Evolutionary conservation across 1,284 basidiomycete species (phyloP).

Genomic region (Gomphus sp.): DNA sequence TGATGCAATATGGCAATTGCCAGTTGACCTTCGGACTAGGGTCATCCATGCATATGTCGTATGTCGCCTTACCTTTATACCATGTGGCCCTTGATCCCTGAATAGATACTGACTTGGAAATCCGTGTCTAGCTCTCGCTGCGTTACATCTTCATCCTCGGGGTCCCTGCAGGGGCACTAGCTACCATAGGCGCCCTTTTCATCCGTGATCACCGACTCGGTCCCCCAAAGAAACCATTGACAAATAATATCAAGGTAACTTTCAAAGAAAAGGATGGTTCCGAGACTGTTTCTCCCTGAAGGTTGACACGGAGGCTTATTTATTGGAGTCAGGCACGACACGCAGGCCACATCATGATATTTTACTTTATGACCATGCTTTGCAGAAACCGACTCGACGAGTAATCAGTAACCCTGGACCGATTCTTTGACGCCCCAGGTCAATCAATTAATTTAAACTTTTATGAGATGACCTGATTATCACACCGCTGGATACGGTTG

Average conservation of each 20-base stretch:
- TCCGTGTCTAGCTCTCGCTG: neutral
- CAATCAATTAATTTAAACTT: no score
- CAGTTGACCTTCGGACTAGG: neutral
- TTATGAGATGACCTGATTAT: no score
- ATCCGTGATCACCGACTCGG: neutral
- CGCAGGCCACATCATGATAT: no score
- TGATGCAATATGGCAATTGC: conserved; percentile 1
- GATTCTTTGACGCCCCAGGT: no score
- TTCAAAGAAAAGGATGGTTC: neutral
- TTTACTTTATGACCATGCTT: no score
- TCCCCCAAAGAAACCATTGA: neutral
- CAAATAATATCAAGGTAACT: neutral
- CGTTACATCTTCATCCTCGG: conserved; percentile 3
- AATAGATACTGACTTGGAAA: neutral
- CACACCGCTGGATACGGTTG: no score
- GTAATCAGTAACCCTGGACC: no score
- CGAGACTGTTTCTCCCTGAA: no score
- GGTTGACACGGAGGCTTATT: no score
- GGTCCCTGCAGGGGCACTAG: neutral
- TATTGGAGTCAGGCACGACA: no score
- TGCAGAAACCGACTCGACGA: no score
- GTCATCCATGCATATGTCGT: conserved; percentile 9
- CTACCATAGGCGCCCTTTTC: neutral
- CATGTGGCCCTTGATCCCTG: no score
- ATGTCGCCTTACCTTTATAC: conserved; percentile 1